phyloP scores from a whole-genome alignment of 148 eudicot species.

The Amaranthus hypochondriacus region DNA sequence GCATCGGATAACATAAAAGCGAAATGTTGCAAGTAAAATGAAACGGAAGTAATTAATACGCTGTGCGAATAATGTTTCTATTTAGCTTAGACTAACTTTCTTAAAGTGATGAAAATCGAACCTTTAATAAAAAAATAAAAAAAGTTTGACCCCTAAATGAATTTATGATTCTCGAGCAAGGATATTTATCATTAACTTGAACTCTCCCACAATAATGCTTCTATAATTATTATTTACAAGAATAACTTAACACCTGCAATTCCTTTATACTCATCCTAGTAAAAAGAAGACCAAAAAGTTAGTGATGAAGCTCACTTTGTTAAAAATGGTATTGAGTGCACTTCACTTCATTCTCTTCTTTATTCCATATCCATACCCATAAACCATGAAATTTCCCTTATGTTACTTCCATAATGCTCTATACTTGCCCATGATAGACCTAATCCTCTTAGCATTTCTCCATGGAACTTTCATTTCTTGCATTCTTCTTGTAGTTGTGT shows the following conservation, averaged over 20 bases:
- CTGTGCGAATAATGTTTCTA: no score
- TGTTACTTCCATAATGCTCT: not conserved
- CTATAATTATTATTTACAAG: not conserved
- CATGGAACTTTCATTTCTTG: slow-evolving; percentile 47
- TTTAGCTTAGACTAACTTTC: no score
- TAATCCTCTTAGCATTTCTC: slow-evolving; percentile 48
- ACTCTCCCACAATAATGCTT: not conserved
- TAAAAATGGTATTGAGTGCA: slow-evolving; percentile 31
- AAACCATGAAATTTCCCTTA: not conserved
- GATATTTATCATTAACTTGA: not conserved
- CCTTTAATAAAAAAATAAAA: no score
- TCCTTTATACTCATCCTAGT: slow-evolving; percentile 24
- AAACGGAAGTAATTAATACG: no score
- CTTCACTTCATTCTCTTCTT: slow-evolving; percentile 43
- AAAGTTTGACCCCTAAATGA: no score
- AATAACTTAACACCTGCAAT: slow-evolving; percentile 15
- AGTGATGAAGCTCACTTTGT: not conserved
- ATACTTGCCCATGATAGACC: slow-evolving; percentile 35
- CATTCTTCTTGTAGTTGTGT: slow-evolving; percentile 34
- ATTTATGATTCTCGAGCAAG: no score
- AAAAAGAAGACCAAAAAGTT: slow-evolving; percentile 15
- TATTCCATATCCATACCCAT: not conserved
- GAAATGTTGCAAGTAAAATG: no score
- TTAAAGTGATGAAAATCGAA: no score
- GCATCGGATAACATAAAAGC: no score